Evolutionary conservation across 805 yeast genomes (phyloP).

Genomic region (Ogataea populi-albae): DNA sequence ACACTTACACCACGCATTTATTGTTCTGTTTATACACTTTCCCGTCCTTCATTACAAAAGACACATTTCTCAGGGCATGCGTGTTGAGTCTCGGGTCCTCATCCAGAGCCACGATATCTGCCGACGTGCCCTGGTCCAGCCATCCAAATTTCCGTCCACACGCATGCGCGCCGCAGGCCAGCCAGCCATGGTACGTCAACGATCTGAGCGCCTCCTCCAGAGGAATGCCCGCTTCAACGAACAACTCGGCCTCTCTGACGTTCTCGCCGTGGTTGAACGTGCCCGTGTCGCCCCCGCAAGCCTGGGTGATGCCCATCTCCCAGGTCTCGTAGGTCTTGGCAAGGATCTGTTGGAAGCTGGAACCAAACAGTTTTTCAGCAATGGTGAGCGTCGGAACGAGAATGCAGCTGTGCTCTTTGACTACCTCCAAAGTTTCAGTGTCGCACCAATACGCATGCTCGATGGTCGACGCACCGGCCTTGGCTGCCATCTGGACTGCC

Average conservation of each 20-base stretch:
- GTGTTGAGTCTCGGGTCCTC: conserved; percentile 20
- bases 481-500: conserved; percentile 27
- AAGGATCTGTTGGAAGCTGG: conserved; percentile 18
- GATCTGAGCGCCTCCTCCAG: conserved; percentile 18
- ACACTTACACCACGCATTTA: conserved; percentile 1
- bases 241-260: conserved; percentile 28
- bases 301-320: conserved; percentile 24
- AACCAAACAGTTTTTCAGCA: conserved; percentile 24
- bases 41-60: conserved; percentile 31
- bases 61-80: conserved; percentile 16
- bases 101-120: conserved; percentile 27
- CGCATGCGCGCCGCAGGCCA: conserved; percentile 26
- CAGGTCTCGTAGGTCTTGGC: conserved; percentile 21
- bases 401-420: conserved; percentile 23
- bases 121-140: conserved; percentile 23
- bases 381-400: conserved; percentile 28
- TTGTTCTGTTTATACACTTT: conserved; percentile 21
- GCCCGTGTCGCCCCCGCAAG: conserved; percentile 32
- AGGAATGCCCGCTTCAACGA: conserved; percentile 26
- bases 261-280: conserved; percentile 31
- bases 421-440: conserved; percentile 15
- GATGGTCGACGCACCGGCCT: conserved; percentile 26
- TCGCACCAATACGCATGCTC: conserved; percentile 30
- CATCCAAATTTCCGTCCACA: conserved; percentile 28
- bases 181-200: conserved; percentile 28